phyloP scores from a whole-genome alignment of 768 basidiomycete species.

The Dendrothele bispora region DNA sequence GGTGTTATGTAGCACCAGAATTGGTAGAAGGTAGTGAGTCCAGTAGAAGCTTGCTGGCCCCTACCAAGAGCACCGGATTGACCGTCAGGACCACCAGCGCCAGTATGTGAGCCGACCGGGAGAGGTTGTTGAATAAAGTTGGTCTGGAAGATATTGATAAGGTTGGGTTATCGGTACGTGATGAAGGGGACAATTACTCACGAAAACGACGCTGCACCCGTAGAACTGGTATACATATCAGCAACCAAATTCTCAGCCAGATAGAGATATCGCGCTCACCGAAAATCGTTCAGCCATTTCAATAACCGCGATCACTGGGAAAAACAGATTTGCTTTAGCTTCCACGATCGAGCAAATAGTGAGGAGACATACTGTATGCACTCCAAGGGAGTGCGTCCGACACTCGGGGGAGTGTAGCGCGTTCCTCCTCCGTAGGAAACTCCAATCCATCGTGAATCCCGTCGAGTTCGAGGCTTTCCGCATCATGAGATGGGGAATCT shows the following conservation, averaged over 20 bases:
- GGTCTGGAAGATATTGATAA: conserved; percentile 40
- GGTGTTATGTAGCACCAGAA: conserved; percentile 74
- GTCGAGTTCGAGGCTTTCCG: conserved; percentile 35
- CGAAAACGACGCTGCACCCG: conserved; percentile 7
- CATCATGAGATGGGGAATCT: no score
- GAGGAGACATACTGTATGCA: conserved; percentile 26
- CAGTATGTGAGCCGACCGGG: conserved; percentile 63
- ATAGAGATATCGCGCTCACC: conserved; percentile 20
- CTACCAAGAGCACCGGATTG: conserved; percentile 68
- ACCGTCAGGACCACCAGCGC: conserved; percentile 51
- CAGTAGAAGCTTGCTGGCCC: conserved; percentile 72
- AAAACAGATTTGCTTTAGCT: no score
- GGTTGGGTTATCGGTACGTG: not conserved
- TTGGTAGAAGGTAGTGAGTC: conserved; percentile 67
- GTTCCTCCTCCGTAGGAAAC: conserved; percentile 46
- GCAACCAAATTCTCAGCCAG: not conserved
- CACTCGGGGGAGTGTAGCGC: conserved; percentile 40
- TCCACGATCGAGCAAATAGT: no score
- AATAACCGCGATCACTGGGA: conserved; percentile 42
- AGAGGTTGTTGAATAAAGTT: conserved; percentile 78
- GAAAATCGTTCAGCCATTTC: conserved; percentile 57
- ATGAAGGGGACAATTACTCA: not conserved
- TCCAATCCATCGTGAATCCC: conserved; percentile 43
- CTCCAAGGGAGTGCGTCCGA: conserved; percentile 39
- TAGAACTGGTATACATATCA: conserved; percentile 2